phyloP scores from a whole-genome alignment of 2,329 filamentous ascomycete species.

The Periconia sp. region DNA sequence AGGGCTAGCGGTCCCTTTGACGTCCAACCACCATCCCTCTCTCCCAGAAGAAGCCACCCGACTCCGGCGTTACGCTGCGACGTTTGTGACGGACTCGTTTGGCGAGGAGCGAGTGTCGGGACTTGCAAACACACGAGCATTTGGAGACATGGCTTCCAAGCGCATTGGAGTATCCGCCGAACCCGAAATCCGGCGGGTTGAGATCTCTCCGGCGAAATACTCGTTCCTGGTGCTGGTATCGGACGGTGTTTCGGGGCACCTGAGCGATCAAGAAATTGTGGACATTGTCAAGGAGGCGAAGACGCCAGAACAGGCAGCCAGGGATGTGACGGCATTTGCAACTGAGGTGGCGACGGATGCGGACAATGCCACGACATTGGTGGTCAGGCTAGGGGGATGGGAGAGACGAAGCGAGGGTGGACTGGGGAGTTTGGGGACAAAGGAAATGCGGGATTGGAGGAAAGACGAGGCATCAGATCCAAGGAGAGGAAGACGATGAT shows the following conservation, averaged over 20 bases:
- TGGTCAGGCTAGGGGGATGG: slow-evolving; percentile 66
- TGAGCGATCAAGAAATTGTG: slow-evolving; percentile 92
- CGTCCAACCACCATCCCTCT: slow-evolving; percentile 90
- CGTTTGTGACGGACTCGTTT: slow-evolving; percentile 93
- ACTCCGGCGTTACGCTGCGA: slow-evolving; percentile 80
- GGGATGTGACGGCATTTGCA: slow-evolving; percentile 79
- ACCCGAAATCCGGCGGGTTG: slow-evolving; percentile 79
- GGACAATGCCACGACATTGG: slow-evolving; percentile 66
- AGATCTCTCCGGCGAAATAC: slow-evolving; percentile 81
- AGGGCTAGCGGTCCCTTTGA: slow-evolving; percentile 77
- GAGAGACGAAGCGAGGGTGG: slow-evolving; percentile 79
- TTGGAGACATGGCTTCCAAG: slow-evolving; percentile 90
- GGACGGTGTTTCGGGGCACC: slow-evolving; percentile 83
- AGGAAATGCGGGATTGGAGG: slow-evolving; percentile 85
- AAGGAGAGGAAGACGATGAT: slow-evolving; percentile 60
- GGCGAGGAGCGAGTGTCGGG: slow-evolving; percentile 95
- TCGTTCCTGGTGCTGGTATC: slow-evolving; percentile 85
- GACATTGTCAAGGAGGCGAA: slow-evolving; percentile 92
- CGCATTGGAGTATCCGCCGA: slow-evolving; percentile 93
- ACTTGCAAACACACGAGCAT: slow-evolving; percentile 89
- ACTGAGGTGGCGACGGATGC: slow-evolving; percentile 73
- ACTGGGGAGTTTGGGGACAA: slow-evolving; percentile 84
- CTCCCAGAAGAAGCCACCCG: slow-evolving; percentile 80
- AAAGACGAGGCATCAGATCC: slow-evolving; percentile 80
- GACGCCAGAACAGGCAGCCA: slow-evolving; percentile 84